Base-by-base conservation (phyloP, 139 green algal species). In the Chlamydomonas sphaeroides region DNA sequence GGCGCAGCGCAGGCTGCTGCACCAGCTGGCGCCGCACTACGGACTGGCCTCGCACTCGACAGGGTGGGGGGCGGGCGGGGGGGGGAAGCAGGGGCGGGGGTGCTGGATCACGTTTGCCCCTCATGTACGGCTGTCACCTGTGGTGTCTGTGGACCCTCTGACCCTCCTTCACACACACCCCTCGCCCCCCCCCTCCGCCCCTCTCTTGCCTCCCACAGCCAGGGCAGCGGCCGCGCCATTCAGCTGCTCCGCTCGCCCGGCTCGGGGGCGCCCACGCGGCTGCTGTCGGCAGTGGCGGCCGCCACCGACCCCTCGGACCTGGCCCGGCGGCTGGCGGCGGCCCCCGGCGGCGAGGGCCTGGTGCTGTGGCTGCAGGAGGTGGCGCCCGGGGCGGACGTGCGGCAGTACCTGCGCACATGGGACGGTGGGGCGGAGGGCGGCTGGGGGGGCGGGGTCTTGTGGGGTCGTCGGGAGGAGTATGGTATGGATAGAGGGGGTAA, bases 11-110 rank as follows among this genome's bases (percentile, higher is more conserved):
- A 62, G 65, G 28, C 73, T 95, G 51, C 86, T 86, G 68, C 92
- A 96, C 67, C 83, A 85, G 53, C 83, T 95, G 62, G 90, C 91
- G 3, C 78, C 88, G 63, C 84, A 91, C 41, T 96, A 93, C 65
- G 92, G 91, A 3, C 61, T 96, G 3, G 82, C 89, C 26, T 91
- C 83, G 1, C 66, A 78, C 48, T 85, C 72, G 25, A 71, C 72
- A 25, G 93, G 91, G 38, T 79, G 35, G 25, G 74, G 32, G 53
- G 56, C 2, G 45, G 45, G 17, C n/a, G 48, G 28, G 33, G 25
- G 45, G 21, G 48, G 48, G 11, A 38, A 30, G 51, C 15, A 61
- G 51, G 6, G 17, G 17, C 20, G 4, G 20, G 51, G 20, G 17
- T 25, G 17, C 15, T 25, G 20, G 51, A 61, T 25, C 51, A 25